Conservation (phyloP, 2,329 filamentous ascomycete species). For the Thielaviopsis musarum region DNA sequence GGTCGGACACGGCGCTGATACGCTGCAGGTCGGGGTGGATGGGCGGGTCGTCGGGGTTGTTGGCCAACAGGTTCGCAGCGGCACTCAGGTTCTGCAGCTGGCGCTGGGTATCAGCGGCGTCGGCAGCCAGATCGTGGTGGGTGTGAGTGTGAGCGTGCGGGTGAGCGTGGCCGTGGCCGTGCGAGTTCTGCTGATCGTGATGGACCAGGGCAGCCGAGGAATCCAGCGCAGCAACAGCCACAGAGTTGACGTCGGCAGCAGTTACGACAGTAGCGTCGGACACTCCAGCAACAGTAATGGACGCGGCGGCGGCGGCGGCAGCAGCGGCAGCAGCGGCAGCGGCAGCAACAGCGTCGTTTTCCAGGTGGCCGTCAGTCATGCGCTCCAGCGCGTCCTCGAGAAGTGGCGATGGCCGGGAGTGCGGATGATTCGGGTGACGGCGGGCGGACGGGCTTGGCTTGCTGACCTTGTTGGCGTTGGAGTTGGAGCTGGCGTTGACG, state of each 20-base stretch:
- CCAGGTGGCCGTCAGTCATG: conserved; percentile 5
- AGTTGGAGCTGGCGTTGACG: not conserved
- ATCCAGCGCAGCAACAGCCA: not conserved
- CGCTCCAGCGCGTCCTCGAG: conserved; percentile 8
- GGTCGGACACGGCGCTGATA: conserved; percentile 13
- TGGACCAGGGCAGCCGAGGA: not conserved
- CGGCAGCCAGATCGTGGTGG: conserved; percentile 10
- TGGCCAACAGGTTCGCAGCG: conserved; percentile 19
- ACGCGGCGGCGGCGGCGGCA: not conserved
- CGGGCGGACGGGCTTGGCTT: conserved; percentile 6
- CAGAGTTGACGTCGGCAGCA: not conserved
- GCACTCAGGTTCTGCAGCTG: conserved; percentile 13
- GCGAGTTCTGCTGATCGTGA: conserved; percentile 1
- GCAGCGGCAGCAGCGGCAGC: not conserved
- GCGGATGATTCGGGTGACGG: not conserved
- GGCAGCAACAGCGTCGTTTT: not conserved
- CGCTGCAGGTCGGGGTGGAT: conserved; percentile 17
- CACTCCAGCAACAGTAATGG: not conserved
- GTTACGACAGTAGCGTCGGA: not conserved
- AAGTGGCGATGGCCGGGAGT: conserved; percentile 6
- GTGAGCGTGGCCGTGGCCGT: conserved; percentile 9
- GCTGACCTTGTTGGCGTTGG: conserved; percentile 4
- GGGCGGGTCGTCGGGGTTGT: conserved; percentile 16
- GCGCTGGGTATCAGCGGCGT: conserved; percentile 11
- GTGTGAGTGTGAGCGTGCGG: conserved; percentile 11